phyloP scores from a whole-genome alignment of 176 grass and related monocot species.

The Tillandsia fasciculata region DNA sequence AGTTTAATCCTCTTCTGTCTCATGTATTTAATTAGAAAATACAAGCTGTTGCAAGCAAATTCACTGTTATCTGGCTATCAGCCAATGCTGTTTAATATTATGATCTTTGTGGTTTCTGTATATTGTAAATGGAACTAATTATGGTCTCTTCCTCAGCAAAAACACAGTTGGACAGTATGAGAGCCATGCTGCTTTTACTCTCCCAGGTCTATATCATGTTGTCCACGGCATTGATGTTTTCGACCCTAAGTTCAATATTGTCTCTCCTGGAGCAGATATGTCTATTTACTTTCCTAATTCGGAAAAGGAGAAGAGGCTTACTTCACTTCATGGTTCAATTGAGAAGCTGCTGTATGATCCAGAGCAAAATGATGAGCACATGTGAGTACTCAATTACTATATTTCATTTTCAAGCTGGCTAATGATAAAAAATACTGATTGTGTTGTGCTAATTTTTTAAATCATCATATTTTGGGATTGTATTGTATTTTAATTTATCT shows the following conservation, averaged over 20 bases:
- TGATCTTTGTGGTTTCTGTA: neutral
- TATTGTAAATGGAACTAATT: neutral
- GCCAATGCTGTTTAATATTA: neutral
- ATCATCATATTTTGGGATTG: neutral
- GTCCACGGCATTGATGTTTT: constrained; percentile 97
- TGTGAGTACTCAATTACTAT: constrained; percentile 46
- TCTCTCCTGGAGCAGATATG: constrained; percentile 86
- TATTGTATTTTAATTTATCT: neutral
- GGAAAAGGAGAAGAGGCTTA: constrained; percentile 64
- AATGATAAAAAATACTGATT: too few species aligned
- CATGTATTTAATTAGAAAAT: too few species aligned
- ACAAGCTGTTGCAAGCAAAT: too few species aligned
- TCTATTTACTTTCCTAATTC: constrained; percentile 83
- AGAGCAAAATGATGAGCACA: constrained; percentile 73
- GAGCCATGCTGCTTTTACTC: constrained; percentile 78
- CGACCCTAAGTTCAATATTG: constrained; percentile 98
- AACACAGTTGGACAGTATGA: constrained; percentile 96
- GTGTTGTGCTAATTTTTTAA: neutral
- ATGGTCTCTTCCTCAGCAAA: constrained; percentile 48
- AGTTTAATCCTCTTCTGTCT: too few species aligned
- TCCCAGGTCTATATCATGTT: constrained; percentile 71
- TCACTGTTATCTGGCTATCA: too few species aligned
- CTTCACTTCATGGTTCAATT: constrained; percentile 73
- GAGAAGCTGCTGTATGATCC: constrained; percentile 69
- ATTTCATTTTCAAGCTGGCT: neutral